Evolutionary conservation across 768 basidiomycete genomes (phyloP).

Genomic region (Lepiota brunneoincarnata): DNA sequence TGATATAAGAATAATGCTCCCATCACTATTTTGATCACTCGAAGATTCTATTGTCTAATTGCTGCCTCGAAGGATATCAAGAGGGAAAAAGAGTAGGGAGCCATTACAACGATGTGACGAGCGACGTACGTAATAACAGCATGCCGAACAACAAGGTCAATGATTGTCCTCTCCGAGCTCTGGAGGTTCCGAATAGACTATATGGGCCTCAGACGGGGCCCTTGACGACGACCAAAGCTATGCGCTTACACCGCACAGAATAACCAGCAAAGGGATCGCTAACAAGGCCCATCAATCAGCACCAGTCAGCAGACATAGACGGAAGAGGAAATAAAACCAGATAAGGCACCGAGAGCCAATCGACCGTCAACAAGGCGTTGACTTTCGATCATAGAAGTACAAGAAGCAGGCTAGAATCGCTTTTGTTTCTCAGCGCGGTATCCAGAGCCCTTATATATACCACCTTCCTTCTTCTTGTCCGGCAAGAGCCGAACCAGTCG

Average conservation of each 20-base stretch:
- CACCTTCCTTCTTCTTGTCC: background rate
- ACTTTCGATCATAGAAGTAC: slow-evolving; percentile 3
- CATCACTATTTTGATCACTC: background rate
- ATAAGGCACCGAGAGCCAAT: slow-evolving; percentile 8
- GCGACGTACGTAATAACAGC: background rate
- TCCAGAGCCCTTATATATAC: background rate
- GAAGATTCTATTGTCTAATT: slow-evolving; percentile 2
- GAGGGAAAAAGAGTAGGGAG: too few species aligned
- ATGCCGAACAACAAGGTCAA: background rate
- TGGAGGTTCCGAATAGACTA: too few species aligned
- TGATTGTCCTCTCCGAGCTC: too few species aligned
- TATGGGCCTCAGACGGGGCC: too few species aligned
- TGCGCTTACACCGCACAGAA: too few species aligned
- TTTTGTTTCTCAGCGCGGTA: slow-evolving; percentile 3
- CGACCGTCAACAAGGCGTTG: background rate
- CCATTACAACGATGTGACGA: background rate
- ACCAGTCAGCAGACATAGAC: background rate
- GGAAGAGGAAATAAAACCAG: slow-evolving; percentile 7
- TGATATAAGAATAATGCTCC: slow-evolving; percentile 2
- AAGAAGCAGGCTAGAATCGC: background rate
- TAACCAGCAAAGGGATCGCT: too few species aligned
- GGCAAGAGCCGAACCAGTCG: background rate
- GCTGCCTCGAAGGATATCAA: background rate
- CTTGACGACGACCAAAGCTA: too few species aligned
- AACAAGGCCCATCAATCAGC: background rate